Evolutionary conservation across 1,139 yeast genomes (phyloP).

Genomic region (Pichia sp.): DNA sequence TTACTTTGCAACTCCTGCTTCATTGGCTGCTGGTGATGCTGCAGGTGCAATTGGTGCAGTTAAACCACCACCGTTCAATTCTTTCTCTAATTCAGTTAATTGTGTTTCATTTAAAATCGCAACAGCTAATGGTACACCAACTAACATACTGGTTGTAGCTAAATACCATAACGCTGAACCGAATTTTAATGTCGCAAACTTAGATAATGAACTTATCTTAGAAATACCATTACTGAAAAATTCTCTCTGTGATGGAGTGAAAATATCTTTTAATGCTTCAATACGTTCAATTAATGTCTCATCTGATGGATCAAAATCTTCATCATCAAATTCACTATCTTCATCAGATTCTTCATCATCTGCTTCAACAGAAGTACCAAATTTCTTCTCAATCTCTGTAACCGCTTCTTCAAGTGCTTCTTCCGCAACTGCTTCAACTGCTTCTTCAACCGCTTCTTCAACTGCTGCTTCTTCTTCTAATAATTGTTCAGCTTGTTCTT

Average conservation of each 20-base stretch:
- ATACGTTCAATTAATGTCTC: conserved; percentile 85
- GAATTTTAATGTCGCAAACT: conserved; percentile 45
- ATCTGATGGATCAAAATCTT: conserved; percentile 69
- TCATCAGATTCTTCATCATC: conserved; percentile 23
- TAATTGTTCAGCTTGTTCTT: conserved; percentile 4
- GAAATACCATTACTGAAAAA: conserved; percentile 30
- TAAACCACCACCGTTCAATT: conserved; percentile 70
- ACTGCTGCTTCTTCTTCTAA: conserved; percentile 8
- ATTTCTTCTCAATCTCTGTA: conserved; percentile 11
- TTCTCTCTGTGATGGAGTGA: conserved; percentile 82
- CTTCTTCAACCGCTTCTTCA: conserved; percentile 9
- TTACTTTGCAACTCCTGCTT: too few relatives aligned
- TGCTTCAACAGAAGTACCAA: conserved; percentile 8
- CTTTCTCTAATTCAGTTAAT: conserved; percentile 86
- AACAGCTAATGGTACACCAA: conserved; percentile 89
- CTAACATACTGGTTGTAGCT: conserved; percentile 73
- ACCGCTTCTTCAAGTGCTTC: conserved; percentile 15
- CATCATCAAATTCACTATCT: conserved; percentile 34
- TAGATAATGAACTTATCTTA: conserved; percentile 11
- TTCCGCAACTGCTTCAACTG: conserved; percentile 8
- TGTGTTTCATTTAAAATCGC: conserved; percentile 90
- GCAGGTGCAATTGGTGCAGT: conserved; percentile 80
- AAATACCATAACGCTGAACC: conserved; percentile 81
- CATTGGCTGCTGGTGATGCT: conserved; percentile 30
- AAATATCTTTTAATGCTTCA: conserved; percentile 82